A percentile compares a stretch with the other conserved stretches of the same genome.
Evolutionary conservation across 176 grass and related monocot genomes (phyloP).

Genomic region (Miscanthus lutarioriparius): DNA sequence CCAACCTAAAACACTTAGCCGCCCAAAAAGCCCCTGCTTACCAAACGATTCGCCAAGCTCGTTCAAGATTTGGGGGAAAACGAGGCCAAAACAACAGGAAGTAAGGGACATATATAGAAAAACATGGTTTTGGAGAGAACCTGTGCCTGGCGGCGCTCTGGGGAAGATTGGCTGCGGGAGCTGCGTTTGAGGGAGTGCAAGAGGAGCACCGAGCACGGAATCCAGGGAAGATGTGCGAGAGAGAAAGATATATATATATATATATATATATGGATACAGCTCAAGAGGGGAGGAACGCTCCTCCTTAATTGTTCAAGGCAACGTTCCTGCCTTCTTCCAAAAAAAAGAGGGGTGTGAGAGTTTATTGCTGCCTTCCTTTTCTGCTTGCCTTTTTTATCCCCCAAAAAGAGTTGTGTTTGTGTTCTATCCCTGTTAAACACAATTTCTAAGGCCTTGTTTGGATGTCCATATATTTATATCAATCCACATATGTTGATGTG

Average conservation of each 20-base stretch:
- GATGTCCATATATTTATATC: no score
- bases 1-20: neutral
- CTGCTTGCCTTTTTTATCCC: slow-evolving; percentile 14
- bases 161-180: neutral
- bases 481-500: no score
- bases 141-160: neutral
- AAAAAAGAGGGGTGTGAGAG: neutral
- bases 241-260: neutral
- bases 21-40: no score
- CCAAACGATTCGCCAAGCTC: no score
- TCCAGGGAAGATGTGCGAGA: neutral
- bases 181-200: neutral
- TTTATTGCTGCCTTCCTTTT: slow-evolving; percentile 19
- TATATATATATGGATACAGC: slow-evolving; percentile 14
- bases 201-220: neutral
- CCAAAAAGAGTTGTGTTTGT: neutral
- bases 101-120: neutral
- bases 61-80: neutral
- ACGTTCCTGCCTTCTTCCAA: neutral
- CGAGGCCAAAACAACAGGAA: neutral
- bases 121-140: neutral
- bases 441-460: neutral
- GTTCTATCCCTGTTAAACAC: neutral
- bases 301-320: slow-evolving; percentile 4
- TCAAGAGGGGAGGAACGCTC: neutral